Evolutionary conservation across 163 green algal species (phyloP), one percentile per base, ranked within the genome.

Genomic region (Chlamydomonas reinhardtii): DNA sequence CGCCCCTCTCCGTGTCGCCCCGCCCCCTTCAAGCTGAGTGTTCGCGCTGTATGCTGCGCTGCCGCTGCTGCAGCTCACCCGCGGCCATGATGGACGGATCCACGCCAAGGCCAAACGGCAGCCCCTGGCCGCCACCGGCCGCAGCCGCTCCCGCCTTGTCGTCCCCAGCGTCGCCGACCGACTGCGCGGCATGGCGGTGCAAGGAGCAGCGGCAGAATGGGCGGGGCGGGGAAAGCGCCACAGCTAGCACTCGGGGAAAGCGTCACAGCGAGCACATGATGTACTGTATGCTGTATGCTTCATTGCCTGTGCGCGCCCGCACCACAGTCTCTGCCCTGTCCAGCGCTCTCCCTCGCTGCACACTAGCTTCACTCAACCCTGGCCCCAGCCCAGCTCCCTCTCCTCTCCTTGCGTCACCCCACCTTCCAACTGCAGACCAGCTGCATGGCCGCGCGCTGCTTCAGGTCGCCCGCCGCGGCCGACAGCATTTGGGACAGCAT

Each of bases 401-500:
- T 22, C 20, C 68, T 17, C 34, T 17, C n/a, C n/a, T 4, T 24
- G 9, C 25, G n/a, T n/a, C n/a, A n/a, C 71, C 34, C 37, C 71
- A 56, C 31, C 77, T 71, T 71, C 48, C 43, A 68, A 4, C 48
- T 43, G 79, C 68, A 77, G 24, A 85, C 68, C 52, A 85, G 79
- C 69, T 85, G 66, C 79, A 77, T 77, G 0, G 81, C 81, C 37
- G 48, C 56, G 27, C 81, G 81, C 70, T 87, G 81, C 37, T 87
- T 87, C 3, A 80, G 70, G 70, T 87, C 81, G 4, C 81, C 71
- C 52, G 70, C 70, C 52, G 81, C 81, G 16, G 81, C 81, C 3
- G 81, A 73, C 43, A 87, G 81, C 70, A 85, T 61, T 54, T 85
- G 79, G 4, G 64, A 76, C 66, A 85, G 69, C 69, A 76, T 76